Conservation (phyloP, 805 yeast genomes). For the Saccharomycopsis schoenii region DNA sequence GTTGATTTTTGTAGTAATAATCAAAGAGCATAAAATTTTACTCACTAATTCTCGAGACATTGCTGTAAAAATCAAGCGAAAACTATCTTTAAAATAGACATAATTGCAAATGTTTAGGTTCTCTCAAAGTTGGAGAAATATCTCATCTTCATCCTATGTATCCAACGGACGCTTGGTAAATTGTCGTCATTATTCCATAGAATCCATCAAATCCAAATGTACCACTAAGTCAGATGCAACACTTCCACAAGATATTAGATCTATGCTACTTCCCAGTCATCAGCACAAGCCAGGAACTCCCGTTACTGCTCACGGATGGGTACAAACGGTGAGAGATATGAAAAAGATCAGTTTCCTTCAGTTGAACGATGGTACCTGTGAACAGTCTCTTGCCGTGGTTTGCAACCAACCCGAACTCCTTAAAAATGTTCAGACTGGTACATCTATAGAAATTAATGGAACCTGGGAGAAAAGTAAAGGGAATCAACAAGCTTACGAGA, state of each 20-base stretch:
- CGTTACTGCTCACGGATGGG: conserved; percentile 45
- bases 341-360: conserved; percentile 77
- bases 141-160: neutral
- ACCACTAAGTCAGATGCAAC: conserved; percentile 7
- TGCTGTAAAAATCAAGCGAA: neutral
- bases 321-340: conserved; percentile 59
- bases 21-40: too few relatives aligned
- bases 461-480: conserved; percentile 38
- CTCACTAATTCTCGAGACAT: too few relatives aligned
- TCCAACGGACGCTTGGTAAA: neutral
- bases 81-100: too few relatives aligned
- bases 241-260: conserved; percentile 3
- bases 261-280: neutral
- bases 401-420: conserved; percentile 27
- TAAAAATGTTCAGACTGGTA: conserved; percentile 33
- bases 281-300: neutral
- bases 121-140: neutral
- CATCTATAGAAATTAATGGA: conserved; percentile 41
- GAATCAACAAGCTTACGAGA: conserved; percentile 43
- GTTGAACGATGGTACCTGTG: conserved; percentile 65
- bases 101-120: neutral
- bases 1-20: too few relatives aligned
- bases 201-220: neutral
- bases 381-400: conserved; percentile 45
- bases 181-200: neutral